phyloP scores from a whole-genome alignment of 2,329 filamentous ascomycete genomes.

The Pseudopithomyces chartarum region DNA sequence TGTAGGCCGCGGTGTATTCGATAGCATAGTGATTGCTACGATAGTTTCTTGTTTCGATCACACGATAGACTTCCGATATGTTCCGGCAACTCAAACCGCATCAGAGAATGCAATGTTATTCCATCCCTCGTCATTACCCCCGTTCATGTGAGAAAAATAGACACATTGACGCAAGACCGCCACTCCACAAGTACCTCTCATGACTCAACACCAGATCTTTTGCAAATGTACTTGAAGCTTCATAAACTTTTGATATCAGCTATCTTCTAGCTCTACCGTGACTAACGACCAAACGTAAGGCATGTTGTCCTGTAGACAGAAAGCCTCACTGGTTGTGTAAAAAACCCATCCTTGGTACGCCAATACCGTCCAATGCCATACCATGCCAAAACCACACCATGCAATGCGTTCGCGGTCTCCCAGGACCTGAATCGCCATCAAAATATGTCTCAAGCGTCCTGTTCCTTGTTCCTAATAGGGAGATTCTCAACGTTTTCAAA shows the following conservation, averaged over 20 bases:
- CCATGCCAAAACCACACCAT: background rate
- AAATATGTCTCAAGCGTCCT: background rate
- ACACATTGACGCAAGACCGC: too few species aligned
- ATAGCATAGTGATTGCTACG: background rate
- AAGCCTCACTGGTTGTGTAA: background rate
- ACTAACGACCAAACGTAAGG: background rate
- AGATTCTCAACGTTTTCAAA: slow-evolving; percentile 74
- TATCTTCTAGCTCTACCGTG: background rate
- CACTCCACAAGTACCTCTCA: too few species aligned
- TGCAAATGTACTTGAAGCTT: background rate
- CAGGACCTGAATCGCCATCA: background rate
- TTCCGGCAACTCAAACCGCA: too few species aligned
- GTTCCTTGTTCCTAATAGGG: slow-evolving; percentile 17
- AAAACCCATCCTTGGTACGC: background rate
- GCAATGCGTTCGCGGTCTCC: background rate
- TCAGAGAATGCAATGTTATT: background rate
- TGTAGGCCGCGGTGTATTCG: slow-evolving; percentile 31
- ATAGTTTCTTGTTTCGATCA: too few species aligned
- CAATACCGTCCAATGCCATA: background rate
- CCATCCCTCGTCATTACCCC: background rate
- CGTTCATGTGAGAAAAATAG: background rate
- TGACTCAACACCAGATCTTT: too few species aligned
- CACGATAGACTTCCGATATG: too few species aligned
- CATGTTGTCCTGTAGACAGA: background rate
- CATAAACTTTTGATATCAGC: background rate